Percentiles rank a stretch among this genome's conserved stretches.
phyloP scores from a whole-genome alignment of 2,329 filamentous ascomycete species.

The Arthroderma sp. region DNA sequence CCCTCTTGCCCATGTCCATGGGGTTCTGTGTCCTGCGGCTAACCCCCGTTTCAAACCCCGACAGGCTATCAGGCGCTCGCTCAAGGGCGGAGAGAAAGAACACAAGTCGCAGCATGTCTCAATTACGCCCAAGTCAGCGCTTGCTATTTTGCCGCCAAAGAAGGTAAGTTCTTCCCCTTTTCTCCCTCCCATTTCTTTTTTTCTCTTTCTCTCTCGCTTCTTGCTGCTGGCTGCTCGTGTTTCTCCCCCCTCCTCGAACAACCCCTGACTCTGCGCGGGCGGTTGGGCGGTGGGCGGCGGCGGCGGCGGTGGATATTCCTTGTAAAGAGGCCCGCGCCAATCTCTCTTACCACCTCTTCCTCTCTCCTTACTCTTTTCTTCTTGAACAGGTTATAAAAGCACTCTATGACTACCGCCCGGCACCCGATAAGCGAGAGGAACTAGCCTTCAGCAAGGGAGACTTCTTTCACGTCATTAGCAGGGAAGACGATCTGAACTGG shows the following conservation, averaged over 20 bases:
- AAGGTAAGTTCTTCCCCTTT: constrained; percentile 50
- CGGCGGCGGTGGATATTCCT: background rate
- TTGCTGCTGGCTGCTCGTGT: background rate
- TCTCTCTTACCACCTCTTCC: background rate
- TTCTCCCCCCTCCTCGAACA: background rate
- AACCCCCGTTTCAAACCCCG: background rate
- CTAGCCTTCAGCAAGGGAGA: constrained; percentile 88
- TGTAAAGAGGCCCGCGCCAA: background rate
- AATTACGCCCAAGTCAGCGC: constrained; percentile 70
- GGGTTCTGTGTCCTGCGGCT: background rate
- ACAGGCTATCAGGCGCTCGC: constrained; percentile 71
- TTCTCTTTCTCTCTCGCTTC: constrained; percentile 8
- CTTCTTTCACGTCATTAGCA: constrained; percentile 94
- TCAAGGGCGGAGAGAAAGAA: constrained; percentile 81
- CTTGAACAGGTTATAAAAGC: constrained; percentile 69
- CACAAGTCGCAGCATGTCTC: constrained; percentile 58
- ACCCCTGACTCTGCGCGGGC: no score
- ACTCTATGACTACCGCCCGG: constrained; percentile 80
- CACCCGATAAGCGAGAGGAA: constrained; percentile 53
- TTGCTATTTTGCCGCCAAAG: constrained; percentile 83
- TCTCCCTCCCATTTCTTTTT: constrained; percentile 17
- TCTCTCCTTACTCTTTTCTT: background rate
- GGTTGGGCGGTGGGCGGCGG: no score
- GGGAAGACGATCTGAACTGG: constrained; percentile 91
- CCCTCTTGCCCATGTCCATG: background rate